These are phyloP conservation scores for Boletus vermiculosoides DNA, from an alignment of 768 basidiomycete genomes.

Conservation along the genomic window DNA sequence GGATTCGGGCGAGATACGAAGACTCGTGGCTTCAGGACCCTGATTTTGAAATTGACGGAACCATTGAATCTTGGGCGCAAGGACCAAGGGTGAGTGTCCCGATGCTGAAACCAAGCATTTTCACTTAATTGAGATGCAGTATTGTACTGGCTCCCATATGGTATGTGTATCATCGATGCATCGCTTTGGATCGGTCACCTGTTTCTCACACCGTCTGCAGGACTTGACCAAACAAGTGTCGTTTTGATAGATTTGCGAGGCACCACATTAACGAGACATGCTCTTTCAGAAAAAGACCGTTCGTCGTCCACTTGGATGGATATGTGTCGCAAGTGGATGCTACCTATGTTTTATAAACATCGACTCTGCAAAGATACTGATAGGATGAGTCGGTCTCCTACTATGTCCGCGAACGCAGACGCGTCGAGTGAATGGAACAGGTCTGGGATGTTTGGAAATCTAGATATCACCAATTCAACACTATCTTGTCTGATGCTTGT, in stretches of 20 bases:
- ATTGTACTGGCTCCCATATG: slow-evolving; percentile 6
- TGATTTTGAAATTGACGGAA: neutral
- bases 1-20: slow-evolving; percentile 16
- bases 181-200: neutral
- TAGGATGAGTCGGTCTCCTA: no score
- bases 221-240: slow-evolving; percentile 11
- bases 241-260: slow-evolving; percentile 7
- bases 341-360: no score
- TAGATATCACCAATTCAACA: no score
- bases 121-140: slow-evolving; percentile 7
- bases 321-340: no score
- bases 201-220: slow-evolving; percentile 2
- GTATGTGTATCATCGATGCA: slow-evolving; percentile 1
- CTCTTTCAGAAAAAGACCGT: no score
- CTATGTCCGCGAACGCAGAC: no score
- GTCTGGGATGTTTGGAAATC: no score
- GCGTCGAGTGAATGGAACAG: no score
- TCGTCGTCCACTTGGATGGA: no score
- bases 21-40: neutral
- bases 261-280: no score
- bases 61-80: slow-evolving; percentile 10
- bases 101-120: neutral
- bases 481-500: no score
- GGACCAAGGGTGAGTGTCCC: slow-evolving; percentile 22
- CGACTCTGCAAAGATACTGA: no score